phyloP scores from a whole-genome alignment of 176 grass and related monocot species.

The Lolium multiflorum region DNA sequence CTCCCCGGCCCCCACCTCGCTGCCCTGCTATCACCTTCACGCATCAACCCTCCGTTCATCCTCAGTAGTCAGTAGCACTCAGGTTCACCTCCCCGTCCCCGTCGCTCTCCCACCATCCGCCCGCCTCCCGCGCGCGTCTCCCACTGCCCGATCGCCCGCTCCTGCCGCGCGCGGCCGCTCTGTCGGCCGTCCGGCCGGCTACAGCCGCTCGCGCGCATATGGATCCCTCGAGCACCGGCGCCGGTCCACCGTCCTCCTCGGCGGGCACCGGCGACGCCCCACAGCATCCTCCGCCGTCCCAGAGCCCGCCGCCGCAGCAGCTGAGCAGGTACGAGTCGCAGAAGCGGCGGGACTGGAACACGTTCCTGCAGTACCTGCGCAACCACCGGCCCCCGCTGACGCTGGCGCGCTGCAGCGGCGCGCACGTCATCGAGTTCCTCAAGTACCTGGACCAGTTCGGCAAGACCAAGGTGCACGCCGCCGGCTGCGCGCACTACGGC shows the following conservation, averaged over 20 bases:
- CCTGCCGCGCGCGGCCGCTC: background rate
- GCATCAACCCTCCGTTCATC: constrained; percentile 39
- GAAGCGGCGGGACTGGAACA: constrained; percentile 99
- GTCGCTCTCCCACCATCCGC: constrained; percentile 48
- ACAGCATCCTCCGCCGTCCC: constrained; percentile 29
- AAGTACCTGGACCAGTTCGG: constrained; percentile 98
- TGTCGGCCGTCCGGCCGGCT: constrained; percentile 29
- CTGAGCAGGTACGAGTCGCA: constrained; percentile 97
- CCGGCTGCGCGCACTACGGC: constrained; percentile 78
- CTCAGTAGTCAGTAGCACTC: constrained; percentile 2
- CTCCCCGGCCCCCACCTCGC: background rate
- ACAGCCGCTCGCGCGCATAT: constrained; percentile 8
- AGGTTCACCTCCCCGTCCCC: constrained; percentile 47
- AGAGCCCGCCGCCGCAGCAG: constrained; percentile 42
- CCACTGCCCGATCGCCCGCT: constrained; percentile 33
- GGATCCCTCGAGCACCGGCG: constrained; percentile 39
- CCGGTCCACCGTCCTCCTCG: constrained; percentile 22
- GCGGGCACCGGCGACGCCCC: constrained; percentile 8
- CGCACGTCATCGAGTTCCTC: constrained; percentile 98
- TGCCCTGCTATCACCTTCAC: constrained; percentile 49
- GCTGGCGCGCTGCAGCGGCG: constrained; percentile 92
- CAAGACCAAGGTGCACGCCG: constrained; percentile 94
- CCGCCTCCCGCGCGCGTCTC: background rate
- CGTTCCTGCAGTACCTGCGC: constrained; percentile 98
- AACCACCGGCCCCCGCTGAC: constrained; percentile 95